phyloP scores from a whole-genome alignment of 306 rosid genomes.

The Vigna radiata region DNA sequence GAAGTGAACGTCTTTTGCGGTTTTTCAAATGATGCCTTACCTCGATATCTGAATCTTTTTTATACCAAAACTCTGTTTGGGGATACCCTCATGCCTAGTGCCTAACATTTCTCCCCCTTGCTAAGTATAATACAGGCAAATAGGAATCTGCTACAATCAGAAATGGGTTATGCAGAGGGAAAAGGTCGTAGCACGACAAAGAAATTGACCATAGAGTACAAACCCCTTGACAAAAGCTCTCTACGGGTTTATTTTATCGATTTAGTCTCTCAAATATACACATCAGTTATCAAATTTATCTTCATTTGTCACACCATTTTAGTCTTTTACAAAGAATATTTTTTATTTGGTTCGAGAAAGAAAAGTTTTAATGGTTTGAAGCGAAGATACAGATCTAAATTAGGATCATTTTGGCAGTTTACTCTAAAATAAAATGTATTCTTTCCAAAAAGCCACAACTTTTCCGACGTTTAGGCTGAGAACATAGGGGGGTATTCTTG shows the following conservation, averaged over 20 bases:
- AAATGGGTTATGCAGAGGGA: not conserved
- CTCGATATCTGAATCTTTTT: constrained; percentile 37
- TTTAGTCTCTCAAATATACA: not conserved
- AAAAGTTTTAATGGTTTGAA: not conserved
- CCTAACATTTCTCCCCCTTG: constrained; percentile 34
- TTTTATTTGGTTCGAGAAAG: not conserved
- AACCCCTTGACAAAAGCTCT: not conserved
- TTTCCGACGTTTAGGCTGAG: constrained; percentile 31
- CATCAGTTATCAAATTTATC: not conserved
- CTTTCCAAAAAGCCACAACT: constrained; percentile 9
- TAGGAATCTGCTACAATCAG: constrained; percentile 43
- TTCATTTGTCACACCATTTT: not conserved
- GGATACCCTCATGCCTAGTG: constrained; percentile 47
- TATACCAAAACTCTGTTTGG: constrained; percentile 49
- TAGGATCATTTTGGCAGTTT: not conserved
- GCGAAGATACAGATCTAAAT: not conserved
- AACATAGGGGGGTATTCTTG: constrained; percentile 11
- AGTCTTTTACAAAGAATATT: not conserved
- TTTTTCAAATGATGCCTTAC: constrained; percentile 64
- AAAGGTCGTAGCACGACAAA: not conserved
- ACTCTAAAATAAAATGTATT: not conserved
- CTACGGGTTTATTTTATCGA: not conserved
- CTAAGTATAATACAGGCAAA: constrained; percentile 47
- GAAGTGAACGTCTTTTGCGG: constrained; percentile 41
- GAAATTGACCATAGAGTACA: not conserved